A percentile compares a stretch with the other conserved stretches of the same genome.
phyloP scores from a whole-genome alignment of 495 filamentous ascomycete genomes.

The Daldinia decipiens region DNA sequence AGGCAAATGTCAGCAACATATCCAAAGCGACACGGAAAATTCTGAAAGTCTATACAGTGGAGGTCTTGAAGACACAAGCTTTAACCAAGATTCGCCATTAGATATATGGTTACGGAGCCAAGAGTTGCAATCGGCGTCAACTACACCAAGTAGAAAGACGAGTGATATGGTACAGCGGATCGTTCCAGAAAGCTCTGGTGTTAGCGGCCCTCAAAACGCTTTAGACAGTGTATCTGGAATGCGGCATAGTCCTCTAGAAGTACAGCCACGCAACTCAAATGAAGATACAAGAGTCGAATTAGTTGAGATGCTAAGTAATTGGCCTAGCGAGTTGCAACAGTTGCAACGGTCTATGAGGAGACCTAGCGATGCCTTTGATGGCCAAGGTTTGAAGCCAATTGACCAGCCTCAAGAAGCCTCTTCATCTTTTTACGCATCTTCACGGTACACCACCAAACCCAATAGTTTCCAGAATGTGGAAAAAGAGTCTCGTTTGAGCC shows the following conservation, averaged over 20 bases:
- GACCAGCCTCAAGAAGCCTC: slow-evolving; percentile 26
- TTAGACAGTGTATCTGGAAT: background rate
- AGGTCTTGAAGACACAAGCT: slow-evolving; percentile 27
- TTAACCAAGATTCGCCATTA: slow-evolving; percentile 50
- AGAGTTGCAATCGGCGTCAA: slow-evolving; percentile 47
- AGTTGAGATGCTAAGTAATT: background rate
- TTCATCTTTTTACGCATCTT: slow-evolving; percentile 43
- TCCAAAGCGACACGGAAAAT: slow-evolving; percentile 8
- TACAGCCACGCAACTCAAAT: background rate
- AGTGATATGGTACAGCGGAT: slow-evolving; percentile 42
- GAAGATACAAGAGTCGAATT: background rate
- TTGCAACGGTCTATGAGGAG: background rate
- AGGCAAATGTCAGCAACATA: slow-evolving; percentile 20
- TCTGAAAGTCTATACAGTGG: slow-evolving; percentile 27
- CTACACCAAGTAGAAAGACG: slow-evolving; percentile 44
- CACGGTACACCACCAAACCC: slow-evolving; percentile 41
- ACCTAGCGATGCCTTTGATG: background rate
- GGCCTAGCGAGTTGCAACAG: slow-evolving; percentile 1
- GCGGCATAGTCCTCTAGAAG: background rate
- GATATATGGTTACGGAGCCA: slow-evolving; percentile 57
- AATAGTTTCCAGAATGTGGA: slow-evolving; percentile 35
- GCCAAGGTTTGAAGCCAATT: background rate
- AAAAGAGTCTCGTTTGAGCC: slow-evolving; percentile 33
- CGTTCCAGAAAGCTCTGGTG: slow-evolving; percentile 31
- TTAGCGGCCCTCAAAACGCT: background rate